Evolutionary conservation across 2,329 filamentous ascomycete genomes (phyloP), one percentile per base, ranked within the genome.

Genomic region (Fusarium sp.): DNA sequence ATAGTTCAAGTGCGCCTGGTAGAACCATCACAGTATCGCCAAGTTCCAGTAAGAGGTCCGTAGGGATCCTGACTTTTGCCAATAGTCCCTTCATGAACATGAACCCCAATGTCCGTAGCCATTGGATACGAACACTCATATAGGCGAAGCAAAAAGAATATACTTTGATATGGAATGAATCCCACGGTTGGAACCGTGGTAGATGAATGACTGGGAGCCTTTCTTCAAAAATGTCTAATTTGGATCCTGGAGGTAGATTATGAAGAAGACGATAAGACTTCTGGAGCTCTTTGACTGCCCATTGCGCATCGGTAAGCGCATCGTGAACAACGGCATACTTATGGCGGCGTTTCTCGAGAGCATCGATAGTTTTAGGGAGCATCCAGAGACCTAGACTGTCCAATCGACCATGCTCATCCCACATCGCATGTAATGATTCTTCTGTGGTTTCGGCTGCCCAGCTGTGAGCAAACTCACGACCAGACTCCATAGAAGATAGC

Each of bases 171-270:
- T 14, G 13, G 10, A 4, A 13, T 18, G 8, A 5, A 25, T 36
- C 4, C 15, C 6, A 2, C 5, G 9, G 0, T 10, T 4, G 4
- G 3, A 15, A 25, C 2, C 10, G 15, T 12, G 47, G 47, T 1
- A 25, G 8, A 2, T 20, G n/a, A 11, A 36, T 8, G 3, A 13
- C 6, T 1, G 27, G 29, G 8, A 45, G 14, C 7, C 18, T 41
- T 4, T 41, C 39, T 7, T 41, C 39, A 2, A 4, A 4, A 22
- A 22, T 6, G n/a, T 22, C 4, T 7, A 41, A 7, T 2, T 12
- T 14, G 18, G 11, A 27, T 20, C 8, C 15, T 4, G 25, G 6
- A 3, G 22, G 27, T 47, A 47, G 6, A n/a, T 31, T 47, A 4
- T 47, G 44, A 7, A 47, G 44, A 18, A 47, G 27, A 14, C 9